A percentile compares a stretch with the other conserved stretches of the same genome.
These are phyloP conservation scores for Didymella pomorum DNA, from an alignment of 2,329 filamentous ascomycete genomes.

Conservation along the genomic window DNA sequence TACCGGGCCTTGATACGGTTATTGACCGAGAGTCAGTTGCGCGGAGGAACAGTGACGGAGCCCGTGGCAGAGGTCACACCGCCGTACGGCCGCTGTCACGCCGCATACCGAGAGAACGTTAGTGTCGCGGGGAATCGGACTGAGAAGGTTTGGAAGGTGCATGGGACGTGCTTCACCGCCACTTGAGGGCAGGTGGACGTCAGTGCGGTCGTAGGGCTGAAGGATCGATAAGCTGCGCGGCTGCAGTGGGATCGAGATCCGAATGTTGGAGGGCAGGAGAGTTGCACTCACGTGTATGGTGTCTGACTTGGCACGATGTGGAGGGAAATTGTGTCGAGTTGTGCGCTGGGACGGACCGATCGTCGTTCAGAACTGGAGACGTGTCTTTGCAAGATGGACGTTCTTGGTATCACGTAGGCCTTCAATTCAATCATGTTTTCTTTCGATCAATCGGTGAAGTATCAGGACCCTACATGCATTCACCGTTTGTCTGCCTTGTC, in stretches of 20 bases:
- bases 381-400: not conserved
- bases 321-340: not conserved
- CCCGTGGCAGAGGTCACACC: conserved; percentile 1
- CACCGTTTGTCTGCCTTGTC: conserved; percentile 5
- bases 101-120: not conserved
- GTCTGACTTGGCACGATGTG: not conserved
- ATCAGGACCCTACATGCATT: not conserved
- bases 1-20: not conserved
- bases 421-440: not conserved
- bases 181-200: not conserved
- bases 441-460: not conserved
- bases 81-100: not conserved
- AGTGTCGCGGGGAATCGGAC: conserved; percentile 9
- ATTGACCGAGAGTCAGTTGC: no score
- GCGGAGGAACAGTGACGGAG: no score
- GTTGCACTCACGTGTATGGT: not conserved
- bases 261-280: not conserved
- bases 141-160: not conserved
- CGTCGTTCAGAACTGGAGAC: not conserved
- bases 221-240: not conserved
- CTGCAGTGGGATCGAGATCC: not conserved
- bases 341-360: not conserved
- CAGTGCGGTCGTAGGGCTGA: conserved; percentile 2
- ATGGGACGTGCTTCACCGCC: conserved; percentile 6
- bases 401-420: not conserved